Evolutionary conservation across 2,329 filamentous ascomycete genomes (phyloP).

Genomic region (Colletotrichum musae): DNA sequence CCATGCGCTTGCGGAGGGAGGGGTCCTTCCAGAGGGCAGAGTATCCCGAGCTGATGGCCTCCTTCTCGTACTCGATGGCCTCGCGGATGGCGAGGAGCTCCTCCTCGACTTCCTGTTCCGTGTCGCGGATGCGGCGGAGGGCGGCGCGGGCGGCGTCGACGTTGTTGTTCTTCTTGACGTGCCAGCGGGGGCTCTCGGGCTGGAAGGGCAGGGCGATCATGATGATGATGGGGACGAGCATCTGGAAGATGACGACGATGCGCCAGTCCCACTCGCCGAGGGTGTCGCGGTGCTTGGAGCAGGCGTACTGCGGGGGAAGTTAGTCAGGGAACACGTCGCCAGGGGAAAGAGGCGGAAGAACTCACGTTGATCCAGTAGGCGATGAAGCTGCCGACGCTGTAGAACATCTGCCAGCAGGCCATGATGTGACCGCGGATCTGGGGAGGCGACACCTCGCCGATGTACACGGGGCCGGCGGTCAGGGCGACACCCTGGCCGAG

Average conservation of each 20-base stretch:
- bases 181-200: constrained; percentile 79
- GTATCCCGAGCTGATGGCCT: constrained; percentile 74
- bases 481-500: constrained; percentile 77
- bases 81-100: constrained; percentile 76
- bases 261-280: constrained; percentile 82
- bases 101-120: constrained; percentile 76
- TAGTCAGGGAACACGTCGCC: no score
- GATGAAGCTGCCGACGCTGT: constrained; percentile 72
- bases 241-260: constrained; percentile 80
- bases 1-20: constrained; percentile 76
- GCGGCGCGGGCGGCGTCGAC: constrained; percentile 72
- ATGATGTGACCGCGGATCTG: constrained; percentile 71
- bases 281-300: constrained; percentile 65
- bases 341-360: neutral
- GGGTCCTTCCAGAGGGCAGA: constrained; percentile 78
- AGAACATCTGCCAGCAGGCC: constrained; percentile 78
- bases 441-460: constrained; percentile 41
- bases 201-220: constrained; percentile 74
- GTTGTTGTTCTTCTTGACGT: constrained; percentile 72
- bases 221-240: constrained; percentile 76
- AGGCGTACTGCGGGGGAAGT: constrained; percentile 60
- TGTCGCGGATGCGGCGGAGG: constrained; percentile 73
- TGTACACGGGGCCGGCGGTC: constrained; percentile 40
- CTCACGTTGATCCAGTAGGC: constrained; percentile 65
- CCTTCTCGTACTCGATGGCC: constrained; percentile 80